A percentile compares a stretch with the other conserved stretches of the same genome.
These are phyloP conservation scores for Pichia exigua DNA, from an alignment of 805 yeast species.

Conservation along the genomic window DNA sequence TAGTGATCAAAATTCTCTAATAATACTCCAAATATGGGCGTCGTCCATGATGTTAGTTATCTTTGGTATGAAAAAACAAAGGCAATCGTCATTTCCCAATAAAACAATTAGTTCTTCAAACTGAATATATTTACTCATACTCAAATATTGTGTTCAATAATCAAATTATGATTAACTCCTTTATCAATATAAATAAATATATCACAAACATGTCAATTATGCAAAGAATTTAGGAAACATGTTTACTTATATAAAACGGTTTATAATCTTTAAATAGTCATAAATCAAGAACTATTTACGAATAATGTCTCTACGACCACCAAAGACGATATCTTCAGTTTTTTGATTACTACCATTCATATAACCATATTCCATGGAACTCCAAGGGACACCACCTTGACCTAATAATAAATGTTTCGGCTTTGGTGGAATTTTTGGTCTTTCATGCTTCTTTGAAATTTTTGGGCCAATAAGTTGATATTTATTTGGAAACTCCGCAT, in stretches of 20 bases:
- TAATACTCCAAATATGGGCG: no score
- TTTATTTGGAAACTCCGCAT: constrained; percentile 40
- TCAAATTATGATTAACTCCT: no score
- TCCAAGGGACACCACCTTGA: constrained; percentile 38
- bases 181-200: no score
- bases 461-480: constrained; percentile 54
- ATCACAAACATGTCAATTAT: no score
- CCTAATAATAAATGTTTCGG: constrained; percentile 37
- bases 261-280: not conserved
- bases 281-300: constrained; percentile 4
- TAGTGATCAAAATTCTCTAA: no score
- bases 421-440: constrained; percentile 46
- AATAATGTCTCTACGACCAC: constrained; percentile 41
- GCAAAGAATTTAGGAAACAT: no score
- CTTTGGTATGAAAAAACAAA: no score
- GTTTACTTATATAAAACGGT: not conserved
- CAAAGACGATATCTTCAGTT: constrained; percentile 47
- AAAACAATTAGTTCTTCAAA: no score
- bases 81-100: no score
- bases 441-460: constrained; percentile 39
- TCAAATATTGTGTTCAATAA: no score
- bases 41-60: no score
- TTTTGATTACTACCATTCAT: constrained; percentile 50
- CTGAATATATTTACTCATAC: no score
- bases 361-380: constrained; percentile 51